These are phyloP conservation scores for Sphaerulina populicola DNA, from an alignment of 2,329 filamentous ascomycete genomes.

Conservation along the genomic window DNA sequence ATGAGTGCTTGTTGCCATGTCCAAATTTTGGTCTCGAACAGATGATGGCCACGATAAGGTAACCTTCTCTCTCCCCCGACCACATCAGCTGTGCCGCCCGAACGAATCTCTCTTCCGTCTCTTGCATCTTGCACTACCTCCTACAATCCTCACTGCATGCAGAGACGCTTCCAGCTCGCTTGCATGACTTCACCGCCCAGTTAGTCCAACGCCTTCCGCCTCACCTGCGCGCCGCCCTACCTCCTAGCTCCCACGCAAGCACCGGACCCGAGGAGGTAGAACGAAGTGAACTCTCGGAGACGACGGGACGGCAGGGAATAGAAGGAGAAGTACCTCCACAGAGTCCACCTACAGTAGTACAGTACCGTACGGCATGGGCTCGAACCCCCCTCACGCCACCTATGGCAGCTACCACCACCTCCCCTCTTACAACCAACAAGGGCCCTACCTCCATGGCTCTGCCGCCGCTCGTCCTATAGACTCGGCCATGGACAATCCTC, in stretches of 20 bases:
- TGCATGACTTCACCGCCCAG: conserved; percentile 5
- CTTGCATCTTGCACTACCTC: too few species aligned
- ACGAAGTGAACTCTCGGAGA: too few species aligned
- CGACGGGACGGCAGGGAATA: too few species aligned
- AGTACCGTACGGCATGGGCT: not conserved
- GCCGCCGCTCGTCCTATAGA: conserved; percentile 7
- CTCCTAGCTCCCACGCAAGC: too few species aligned
- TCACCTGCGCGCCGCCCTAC: not conserved
- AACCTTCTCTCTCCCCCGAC: too few species aligned
- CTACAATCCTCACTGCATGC: too few species aligned
- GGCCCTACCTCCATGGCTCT: not conserved
- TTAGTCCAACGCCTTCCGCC: not conserved
- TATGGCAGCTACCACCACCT: not conserved
- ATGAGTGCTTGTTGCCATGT: too few species aligned
- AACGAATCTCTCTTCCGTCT: not conserved
- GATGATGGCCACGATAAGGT: too few species aligned
- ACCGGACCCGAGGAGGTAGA: too few species aligned
- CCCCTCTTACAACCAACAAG: not conserved
- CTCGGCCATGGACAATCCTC: conserved; percentile 16
- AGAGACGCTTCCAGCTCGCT: not conserved
- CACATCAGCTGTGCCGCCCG: too few species aligned
- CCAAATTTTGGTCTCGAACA: too few species aligned
- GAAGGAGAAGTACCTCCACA: not conserved
- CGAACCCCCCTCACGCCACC: not conserved
- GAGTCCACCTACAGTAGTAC: too few species aligned